A percentile compares a stretch with the other conserved stretches of the same genome.
These are phyloP conservation scores for Hibiscus mutabilis DNA, from an alignment of 345 rosid species.

Conservation along the genomic window DNA sequence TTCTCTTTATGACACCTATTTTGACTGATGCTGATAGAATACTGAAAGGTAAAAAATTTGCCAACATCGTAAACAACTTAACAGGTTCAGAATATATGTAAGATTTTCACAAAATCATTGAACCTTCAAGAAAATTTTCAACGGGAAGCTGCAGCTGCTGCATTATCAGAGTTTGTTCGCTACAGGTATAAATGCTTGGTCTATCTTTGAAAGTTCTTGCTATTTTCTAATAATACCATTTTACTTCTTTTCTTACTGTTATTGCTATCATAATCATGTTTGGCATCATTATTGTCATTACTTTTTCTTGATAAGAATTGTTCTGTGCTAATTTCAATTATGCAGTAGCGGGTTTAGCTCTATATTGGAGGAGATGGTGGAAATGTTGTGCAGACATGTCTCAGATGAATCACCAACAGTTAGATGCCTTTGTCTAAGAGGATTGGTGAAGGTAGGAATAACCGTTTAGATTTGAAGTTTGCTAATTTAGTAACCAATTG, in stretches of 20 bases:
- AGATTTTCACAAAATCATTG: constrained; percentile 66
- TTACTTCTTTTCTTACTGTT: background rate
- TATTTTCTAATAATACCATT: background rate
- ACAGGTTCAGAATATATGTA: constrained; percentile 74
- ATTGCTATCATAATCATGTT: background rate
- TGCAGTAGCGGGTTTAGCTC: constrained; percentile 70
- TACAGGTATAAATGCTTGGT: constrained; percentile 50
- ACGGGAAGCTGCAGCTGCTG: constrained; percentile 97
- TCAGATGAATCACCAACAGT: constrained; percentile 94
- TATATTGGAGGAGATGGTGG: constrained; percentile 89
- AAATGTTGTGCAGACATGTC: constrained; percentile 82
- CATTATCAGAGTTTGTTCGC: constrained; percentile 84
- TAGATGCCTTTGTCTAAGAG: constrained; percentile 89
- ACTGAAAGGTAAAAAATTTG: background rate
- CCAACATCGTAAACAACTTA: background rate
- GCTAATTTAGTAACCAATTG: background rate
- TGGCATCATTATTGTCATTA: background rate
- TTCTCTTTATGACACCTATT: constrained; percentile 5
- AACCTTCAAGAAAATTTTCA: constrained; percentile 62
- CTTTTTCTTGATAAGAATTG: background rate
- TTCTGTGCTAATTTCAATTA: constrained; percentile 14
- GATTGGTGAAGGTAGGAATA: constrained; percentile 70
- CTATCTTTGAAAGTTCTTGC: constrained; percentile 2
- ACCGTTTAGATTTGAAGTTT: background rate
- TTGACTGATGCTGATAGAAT: background rate